These are phyloP conservation scores for Cyberlindnera amylophila DNA, from an alignment of 805 yeast species.

Conservation along the genomic window DNA sequence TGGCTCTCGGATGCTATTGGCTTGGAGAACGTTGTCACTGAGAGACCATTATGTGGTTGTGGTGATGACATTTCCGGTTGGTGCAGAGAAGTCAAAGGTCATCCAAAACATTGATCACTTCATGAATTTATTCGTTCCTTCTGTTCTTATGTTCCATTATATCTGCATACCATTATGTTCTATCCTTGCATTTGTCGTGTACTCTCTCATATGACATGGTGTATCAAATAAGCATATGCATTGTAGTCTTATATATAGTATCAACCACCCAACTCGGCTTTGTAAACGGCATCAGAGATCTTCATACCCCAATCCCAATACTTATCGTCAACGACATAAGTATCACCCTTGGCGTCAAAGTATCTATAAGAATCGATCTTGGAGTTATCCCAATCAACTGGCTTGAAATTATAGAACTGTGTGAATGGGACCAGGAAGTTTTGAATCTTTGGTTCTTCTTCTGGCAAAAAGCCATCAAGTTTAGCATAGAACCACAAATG, in stretches of 20 bases:
- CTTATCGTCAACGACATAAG: slow-evolving; percentile 28
- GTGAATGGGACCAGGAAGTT: slow-evolving; percentile 32
- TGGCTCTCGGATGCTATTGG: slow-evolving; percentile 80
- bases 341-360: slow-evolving; percentile 28
- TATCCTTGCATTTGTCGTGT: no score
- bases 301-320: slow-evolving; percentile 37
- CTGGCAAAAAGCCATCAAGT: slow-evolving; percentile 24
- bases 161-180: no score
- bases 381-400: slow-evolving; percentile 17
- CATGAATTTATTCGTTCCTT: no score
- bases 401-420: slow-evolving; percentile 28
- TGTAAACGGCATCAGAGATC: slow-evolving; percentile 30
- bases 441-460: slow-evolving; percentile 27
- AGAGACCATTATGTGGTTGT: slow-evolving; percentile 70
- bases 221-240: no score
- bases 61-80: slow-evolving; percentile 93
- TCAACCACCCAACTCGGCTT: slow-evolving; percentile 18
- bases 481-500: slow-evolving; percentile 15
- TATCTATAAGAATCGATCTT: slow-evolving; percentile 30
- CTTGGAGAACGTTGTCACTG: slow-evolving; percentile 61
- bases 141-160: no score
- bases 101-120: slow-evolving; percentile 35
- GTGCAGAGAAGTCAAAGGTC: slow-evolving; percentile 59
- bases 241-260: no score
- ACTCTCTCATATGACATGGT: no score